Evolutionary conservation across 1,139 yeast genomes (phyloP), one percentile per base, ranked within the genome.

Genomic region (Scheffersomyces titani): DNA sequence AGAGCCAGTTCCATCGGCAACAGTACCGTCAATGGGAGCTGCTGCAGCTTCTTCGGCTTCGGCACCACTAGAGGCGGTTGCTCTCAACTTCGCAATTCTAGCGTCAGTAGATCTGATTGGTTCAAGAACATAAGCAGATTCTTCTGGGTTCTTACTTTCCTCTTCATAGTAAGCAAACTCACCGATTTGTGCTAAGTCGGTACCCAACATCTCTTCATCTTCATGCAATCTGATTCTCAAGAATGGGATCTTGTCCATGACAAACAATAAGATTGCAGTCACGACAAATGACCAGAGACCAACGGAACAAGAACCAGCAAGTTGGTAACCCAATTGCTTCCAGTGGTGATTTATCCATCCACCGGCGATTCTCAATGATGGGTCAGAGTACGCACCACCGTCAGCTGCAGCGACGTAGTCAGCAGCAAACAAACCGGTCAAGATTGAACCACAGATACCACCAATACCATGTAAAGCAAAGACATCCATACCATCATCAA

Each of bases 331-430:
- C 61, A 93, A 87, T 81, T 93, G 98, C 58, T 79, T 83, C 75
- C 83, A 93, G 81, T 92, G 88, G 70, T 91, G 96, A 81, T 91
- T 92, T 68, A 93, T 78, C 98, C 99, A 93, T 57, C 99, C 98
- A 68, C 97, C 97, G 45, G 70, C 79, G 63, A 91, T 90, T n/a
- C 71, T 80, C 13, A 66, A 55, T n/a, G 70, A 48, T 45, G 77
- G 73, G 56, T 73, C 71, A 48, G 82, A 80, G 44, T 80, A 77
- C 52, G 87, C 90, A 52, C 88, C 86, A 56, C 87, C 91, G 63
- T 80, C 91, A 58, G 91, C 75, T 49, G 91, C 92, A 53, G 96
- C 89, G 64, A 93, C 86, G 75, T 93, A 92, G 77, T 92, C 96
- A 55, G 97, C 96, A 45, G 98, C 97, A 71, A 93, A 93, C 62